Base-by-base conservation (phyloP, 2,329 filamentous ascomycete species). In the Hypoxylon sp. region DNA sequence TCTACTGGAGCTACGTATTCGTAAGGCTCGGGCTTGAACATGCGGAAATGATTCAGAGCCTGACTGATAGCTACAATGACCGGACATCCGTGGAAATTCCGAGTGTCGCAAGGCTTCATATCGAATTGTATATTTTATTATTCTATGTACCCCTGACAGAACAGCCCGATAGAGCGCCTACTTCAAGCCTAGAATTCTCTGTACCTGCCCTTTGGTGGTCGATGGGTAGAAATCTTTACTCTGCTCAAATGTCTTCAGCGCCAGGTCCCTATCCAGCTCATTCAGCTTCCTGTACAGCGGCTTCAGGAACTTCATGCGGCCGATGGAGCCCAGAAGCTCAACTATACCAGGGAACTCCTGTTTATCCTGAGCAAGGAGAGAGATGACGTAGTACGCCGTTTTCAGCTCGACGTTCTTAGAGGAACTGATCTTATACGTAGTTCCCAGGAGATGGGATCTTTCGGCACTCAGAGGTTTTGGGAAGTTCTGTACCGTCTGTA, bases 261-360 rank as follows among this genome's bases (percentile, higher is more conserved):
- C 95, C 75, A 97, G 80, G 27, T 89, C 83, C 51, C 88, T 84
- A 81, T 98, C 91, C 42, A 92, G 88, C 78, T 90, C 89, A 75
- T 91, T 91, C 72, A 99, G 82, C 54, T 88, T 87, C 68, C 91
- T 87, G 82, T 91, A 98, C 76, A 98, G 81, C 21, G 95, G 93
- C 52, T 95, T 86, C 65, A 98, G 95, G 80, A 95, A 98, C 87
- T 98, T 98, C 96, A 99, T 98, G 63, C 96, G 86, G 11, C 96
- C 96, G 24, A 98, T 94, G 57, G 86, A 86, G 32, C 93, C 92
- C 42, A 98, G 84, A 61, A 98, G 83, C 65, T 92, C 88, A 1
- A 91, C 89, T 0, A 93, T 89, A 1, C 91, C 90, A 66, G 88
- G 78, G 75, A 95, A 93, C 39, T 92, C 88, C 63, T 85, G 87